These are phyloP conservation scores for Auricularia sp. DNA, from an alignment of 768 basidiomycete species.

Conservation along the genomic window DNA sequence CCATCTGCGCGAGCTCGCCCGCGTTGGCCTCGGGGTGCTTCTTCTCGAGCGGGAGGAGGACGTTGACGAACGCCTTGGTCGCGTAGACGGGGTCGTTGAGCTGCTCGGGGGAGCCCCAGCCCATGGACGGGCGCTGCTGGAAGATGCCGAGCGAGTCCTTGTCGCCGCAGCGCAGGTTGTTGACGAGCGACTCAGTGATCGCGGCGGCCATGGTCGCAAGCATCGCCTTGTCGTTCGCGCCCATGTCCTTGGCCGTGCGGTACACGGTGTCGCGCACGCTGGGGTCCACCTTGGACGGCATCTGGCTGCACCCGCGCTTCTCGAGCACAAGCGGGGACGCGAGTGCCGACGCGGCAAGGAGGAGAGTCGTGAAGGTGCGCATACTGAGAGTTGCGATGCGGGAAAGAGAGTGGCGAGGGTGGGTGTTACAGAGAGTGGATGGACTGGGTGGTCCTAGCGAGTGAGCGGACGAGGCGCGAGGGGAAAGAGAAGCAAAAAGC, in stretches of 20 bases:
- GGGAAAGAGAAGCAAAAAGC: too few relatives aligned
- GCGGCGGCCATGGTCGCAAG: neutral
- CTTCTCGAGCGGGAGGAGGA: neutral
- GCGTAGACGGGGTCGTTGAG: neutral
- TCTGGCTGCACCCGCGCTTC: neutral
- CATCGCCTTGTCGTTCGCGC: neutral
- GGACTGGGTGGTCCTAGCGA: too few relatives aligned
- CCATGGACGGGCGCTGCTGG: constrained; percentile 2
- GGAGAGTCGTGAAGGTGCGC: too few relatives aligned
- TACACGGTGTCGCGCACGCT: neutral
- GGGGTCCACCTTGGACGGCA: neutral
- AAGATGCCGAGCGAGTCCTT: neutral
- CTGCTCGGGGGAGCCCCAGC: neutral
- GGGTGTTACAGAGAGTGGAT: too few relatives aligned
- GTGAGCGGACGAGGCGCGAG: too few relatives aligned
- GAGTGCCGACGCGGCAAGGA: too few relatives aligned
- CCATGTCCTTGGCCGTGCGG: neutral
- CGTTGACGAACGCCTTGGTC: neutral
- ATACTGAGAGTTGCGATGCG: too few relatives aligned
- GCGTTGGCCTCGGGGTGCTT: neutral
- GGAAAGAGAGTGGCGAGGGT: too few relatives aligned
- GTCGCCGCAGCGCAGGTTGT: constrained; percentile 1
- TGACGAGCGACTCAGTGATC: neutral
- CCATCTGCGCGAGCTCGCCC: neutral
- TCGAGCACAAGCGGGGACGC: too few relatives aligned